These are phyloP conservation scores for Candida silvicultrix DNA, from an alignment of 805 yeast species.

Conservation along the genomic window DNA sequence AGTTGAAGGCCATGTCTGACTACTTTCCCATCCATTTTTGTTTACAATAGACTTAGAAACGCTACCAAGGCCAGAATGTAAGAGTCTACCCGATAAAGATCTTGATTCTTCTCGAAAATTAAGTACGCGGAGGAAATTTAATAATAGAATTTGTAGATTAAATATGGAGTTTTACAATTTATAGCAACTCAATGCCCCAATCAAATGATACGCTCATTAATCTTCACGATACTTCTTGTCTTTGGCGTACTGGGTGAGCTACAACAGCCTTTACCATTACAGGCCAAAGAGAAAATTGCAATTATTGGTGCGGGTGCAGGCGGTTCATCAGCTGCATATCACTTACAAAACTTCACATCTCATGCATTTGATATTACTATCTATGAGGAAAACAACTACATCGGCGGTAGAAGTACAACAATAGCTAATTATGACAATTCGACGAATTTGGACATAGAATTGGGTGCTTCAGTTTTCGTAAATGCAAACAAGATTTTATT, in stretches of 20 bases:
- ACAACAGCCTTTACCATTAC: background rate
- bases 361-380: constrained; percentile 31
- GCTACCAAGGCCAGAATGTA: too few relatives aligned
- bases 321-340: constrained; percentile 41
- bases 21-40: too few relatives aligned
- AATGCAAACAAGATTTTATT: constrained; percentile 30
- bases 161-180: too few relatives aligned
- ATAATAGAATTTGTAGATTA: too few relatives aligned
- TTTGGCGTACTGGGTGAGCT: background rate
- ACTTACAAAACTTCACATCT: constrained; percentile 32
- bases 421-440: constrained; percentile 24
- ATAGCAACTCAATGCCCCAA: too few relatives aligned
- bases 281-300: constrained; percentile 22
- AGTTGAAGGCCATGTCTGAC: too few relatives aligned
- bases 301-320: constrained; percentile 49
- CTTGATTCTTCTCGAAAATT: too few relatives aligned
- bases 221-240: background rate
- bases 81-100: too few relatives aligned
- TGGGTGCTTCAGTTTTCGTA: constrained; percentile 42
- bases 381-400: constrained; percentile 30
- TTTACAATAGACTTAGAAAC: too few relatives aligned
- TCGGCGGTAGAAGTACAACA: constrained; percentile 43
- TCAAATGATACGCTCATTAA: too few relatives aligned
- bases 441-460: constrained; percentile 24
- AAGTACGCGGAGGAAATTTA: too few relatives aligned